phyloP scores from a whole-genome alignment of 2,329 filamentous ascomycete genomes.

The Fusarium chlamydosporum region DNA sequence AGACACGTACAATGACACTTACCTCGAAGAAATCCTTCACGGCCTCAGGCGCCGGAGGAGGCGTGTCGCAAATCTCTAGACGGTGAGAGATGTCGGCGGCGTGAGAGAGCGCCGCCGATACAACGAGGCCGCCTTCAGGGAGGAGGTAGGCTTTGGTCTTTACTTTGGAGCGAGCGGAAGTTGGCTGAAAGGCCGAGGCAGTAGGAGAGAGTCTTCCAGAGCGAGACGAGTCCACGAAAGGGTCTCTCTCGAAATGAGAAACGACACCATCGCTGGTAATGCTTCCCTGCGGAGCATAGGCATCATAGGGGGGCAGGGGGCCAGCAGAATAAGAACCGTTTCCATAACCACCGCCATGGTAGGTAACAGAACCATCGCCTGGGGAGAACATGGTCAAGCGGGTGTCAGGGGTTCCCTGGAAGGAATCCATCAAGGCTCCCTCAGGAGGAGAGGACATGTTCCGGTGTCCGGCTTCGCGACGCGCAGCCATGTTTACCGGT shows the following conservation, averaged over 20 bases:
- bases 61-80: slow-evolving; percentile 58
- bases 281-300: slow-evolving; percentile 42
- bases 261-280: slow-evolving; percentile 45
- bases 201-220: slow-evolving; percentile 71
- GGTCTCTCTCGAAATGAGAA: slow-evolving; percentile 62
- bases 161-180: slow-evolving; percentile 38
- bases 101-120: slow-evolving; percentile 60
- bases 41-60: slow-evolving; percentile 54
- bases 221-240: slow-evolving; percentile 62
- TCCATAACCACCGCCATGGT: background rate
- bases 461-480: slow-evolving; percentile 58
- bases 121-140: slow-evolving; percentile 43
- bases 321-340: background rate
- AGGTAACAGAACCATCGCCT: slow-evolving; percentile 57
- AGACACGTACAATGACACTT: slow-evolving; percentile 41
- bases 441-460: slow-evolving; percentile 67
- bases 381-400: slow-evolving; percentile 75
- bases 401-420: slow-evolving; percentile 75
- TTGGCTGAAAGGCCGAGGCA: slow-evolving; percentile 72
- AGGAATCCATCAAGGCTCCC: slow-evolving; percentile 67
- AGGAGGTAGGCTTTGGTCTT: slow-evolving; percentile 14
- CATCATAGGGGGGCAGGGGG: background rate
- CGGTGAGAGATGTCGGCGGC: slow-evolving; percentile 63
- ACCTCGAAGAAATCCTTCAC: slow-evolving; percentile 63
- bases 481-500: slow-evolving; percentile 56